A percentile compares a stretch with the other conserved stretches of the same genome.
phyloP scores from a whole-genome alignment of 257 asterid species.

The Petunia axillaris region DNA sequence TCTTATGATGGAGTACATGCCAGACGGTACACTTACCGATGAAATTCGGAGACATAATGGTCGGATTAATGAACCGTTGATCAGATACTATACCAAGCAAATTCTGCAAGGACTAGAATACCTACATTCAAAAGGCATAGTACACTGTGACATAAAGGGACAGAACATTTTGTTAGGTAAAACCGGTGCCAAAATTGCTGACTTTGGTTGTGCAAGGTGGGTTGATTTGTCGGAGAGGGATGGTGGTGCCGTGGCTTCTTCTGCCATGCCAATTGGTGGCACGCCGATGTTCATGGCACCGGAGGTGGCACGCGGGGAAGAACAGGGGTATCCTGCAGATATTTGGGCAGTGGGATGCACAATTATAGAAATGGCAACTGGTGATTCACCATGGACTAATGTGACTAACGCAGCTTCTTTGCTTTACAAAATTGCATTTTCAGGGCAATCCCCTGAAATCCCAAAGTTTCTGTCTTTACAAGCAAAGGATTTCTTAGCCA shows the following conservation, averaged over 20 bases:
- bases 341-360: conserved; percentile 89
- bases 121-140: conserved; percentile 64
- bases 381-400: conserved; percentile 67
- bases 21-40: conserved; percentile 50
- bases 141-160: conserved; percentile 81
- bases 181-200: conserved; percentile 58
- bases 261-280: conserved; percentile 39
- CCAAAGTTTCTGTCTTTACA: conserved; percentile 57
- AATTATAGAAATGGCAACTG: conserved; percentile 73
- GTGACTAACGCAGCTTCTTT: conserved; percentile 36
- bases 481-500: conserved; percentile 68
- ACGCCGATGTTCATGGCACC: conserved; percentile 90
- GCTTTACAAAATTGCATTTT: conserved; percentile 58
- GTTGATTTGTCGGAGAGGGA: conserved; percentile 7
- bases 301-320: conserved; percentile 70
- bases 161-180: conserved; percentile 54
- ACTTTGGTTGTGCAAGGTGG: conserved; percentile 75
- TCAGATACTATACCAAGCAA: conserved; percentile 43
- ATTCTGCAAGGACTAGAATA: conserved; percentile 58
- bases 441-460: conserved; percentile 57
- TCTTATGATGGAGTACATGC: conserved; percentile 57
- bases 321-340: conserved; percentile 72
- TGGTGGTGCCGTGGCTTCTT: not conserved
- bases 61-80: conserved; percentile 41
- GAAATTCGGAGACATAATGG: conserved; percentile 40